Base-by-base conservation (phyloP, 1,139 yeast species). In the Nakaseomyces bracarensis region DNA sequence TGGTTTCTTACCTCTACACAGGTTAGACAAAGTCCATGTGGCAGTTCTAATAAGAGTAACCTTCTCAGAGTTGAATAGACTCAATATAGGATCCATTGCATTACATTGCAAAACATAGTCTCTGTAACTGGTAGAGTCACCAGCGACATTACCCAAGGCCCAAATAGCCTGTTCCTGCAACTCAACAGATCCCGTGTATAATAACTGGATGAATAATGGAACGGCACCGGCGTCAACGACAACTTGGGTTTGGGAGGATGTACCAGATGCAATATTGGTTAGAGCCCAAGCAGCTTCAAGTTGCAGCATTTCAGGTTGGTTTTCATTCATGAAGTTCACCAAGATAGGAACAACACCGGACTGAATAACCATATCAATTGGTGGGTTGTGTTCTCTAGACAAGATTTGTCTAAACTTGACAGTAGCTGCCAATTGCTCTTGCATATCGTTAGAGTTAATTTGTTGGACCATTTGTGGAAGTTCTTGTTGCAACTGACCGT, bases 231-330 rank as follows among this genome's bases (percentile, higher is more conserved):
- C 81, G 48, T 86, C 91, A 44, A 91, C 94, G 44, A 91, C 97
- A 41, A 81, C 81, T 52, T 77, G 75, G 18, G 98, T 93, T 67
- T 91, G 97, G 39, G 79, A 82, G 38, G 95, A 79, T 46, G 80
- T 72, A 49, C 98, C 98, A n/a, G 96, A 84, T 29, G 98, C 97
- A 64, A 91, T 89, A 63, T 91, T 91, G 43, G 98, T 93, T 57
- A 91, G 74, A 15, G 98, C 97, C 98, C 98, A 93, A 8, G 98
- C 96, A 11, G 97, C 96, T 69, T 91, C 98, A 60, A 91, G 77
- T 66, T 91, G 98, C 54, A 93, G 74, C 74, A 83, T 77, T 57
- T 85, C 89, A 3, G 87, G 84, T 61, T 81, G 85, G 41, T 77
- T 74, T 43, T 81, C 79, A 48, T 71, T 69, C 85, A 91, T 82